Conservation (phyloP, 78 protist genomes). For the Planoprotostelium fungivorum region DNA sequence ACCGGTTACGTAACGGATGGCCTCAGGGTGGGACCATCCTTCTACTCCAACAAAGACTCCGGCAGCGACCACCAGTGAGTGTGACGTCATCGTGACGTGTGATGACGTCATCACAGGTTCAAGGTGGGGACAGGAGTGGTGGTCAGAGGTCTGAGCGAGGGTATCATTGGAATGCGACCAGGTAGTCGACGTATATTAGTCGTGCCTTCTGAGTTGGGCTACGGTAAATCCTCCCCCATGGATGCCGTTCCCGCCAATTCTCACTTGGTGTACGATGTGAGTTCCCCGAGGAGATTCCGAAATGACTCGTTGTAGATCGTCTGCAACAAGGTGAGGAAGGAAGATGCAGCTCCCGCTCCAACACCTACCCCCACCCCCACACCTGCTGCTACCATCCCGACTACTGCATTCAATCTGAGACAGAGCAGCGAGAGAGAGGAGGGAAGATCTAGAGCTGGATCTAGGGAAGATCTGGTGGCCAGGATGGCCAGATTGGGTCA, state of each 20-base stretch:
- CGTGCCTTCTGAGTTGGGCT: not conserved
- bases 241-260: not conserved
- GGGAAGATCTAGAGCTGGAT: not conserved
- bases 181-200: not conserved
- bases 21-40: not conserved
- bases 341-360: no score
- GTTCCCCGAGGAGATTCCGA: not conserved
- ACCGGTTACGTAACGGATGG: not conserved
- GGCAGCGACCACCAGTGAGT: not conserved
- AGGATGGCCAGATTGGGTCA: not conserved
- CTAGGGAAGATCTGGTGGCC: not conserved
- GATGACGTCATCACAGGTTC: constrained; percentile 1
- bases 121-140: not conserved
- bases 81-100: not conserved
- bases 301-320: not conserved
- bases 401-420: not conserved
- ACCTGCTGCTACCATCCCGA: not conserved
- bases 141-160: not conserved
- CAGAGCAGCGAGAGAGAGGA: not conserved
- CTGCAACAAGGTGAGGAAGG: not conserved
- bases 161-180: not conserved
- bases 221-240: not conserved
- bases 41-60: not conserved
- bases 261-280: not conserved
- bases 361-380: not conserved